These are phyloP conservation scores for Aspergillus thermomutatus DNA, from an alignment of 2,329 filamentous ascomycete genomes.

Conservation along the genomic window DNA sequence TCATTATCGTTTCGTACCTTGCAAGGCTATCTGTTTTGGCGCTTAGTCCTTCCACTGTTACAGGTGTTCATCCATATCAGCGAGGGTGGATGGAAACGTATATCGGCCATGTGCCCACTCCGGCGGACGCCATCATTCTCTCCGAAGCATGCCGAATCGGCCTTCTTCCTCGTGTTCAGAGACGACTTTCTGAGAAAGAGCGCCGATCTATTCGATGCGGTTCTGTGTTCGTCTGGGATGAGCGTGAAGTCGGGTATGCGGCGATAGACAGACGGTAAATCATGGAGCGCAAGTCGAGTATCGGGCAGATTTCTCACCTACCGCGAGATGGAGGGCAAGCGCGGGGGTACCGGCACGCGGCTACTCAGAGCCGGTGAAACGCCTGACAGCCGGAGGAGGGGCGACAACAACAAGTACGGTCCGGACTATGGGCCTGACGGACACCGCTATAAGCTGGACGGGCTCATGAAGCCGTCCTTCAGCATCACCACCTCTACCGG, in stretches of 20 bases:
- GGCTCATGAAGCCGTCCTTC: conserved; percentile 99
- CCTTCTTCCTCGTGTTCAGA: conserved; percentile 83
- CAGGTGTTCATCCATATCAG: conserved; percentile 17
- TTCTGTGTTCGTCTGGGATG: conserved; percentile 99
- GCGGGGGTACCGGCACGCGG: conserved; percentile 71
- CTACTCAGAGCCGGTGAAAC: conserved; percentile 65
- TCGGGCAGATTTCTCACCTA: conserved; percentile 97
- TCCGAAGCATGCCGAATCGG: conserved; percentile 95
- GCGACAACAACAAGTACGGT: conserved; percentile 71
- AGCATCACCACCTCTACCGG: conserved; percentile 90
- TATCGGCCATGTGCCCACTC: conserved; percentile 90
- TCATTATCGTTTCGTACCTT: conserved; percentile 10
- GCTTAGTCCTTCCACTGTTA: conserved; percentile 16
- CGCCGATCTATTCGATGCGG: conserved; percentile 92
- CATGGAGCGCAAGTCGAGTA: conserved; percentile 96
- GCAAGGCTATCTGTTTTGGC: conserved; percentile 14
- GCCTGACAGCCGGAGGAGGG: conserved; percentile 77
- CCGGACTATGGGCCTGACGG: conserved; percentile 75
- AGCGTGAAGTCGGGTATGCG: conserved; percentile 97
- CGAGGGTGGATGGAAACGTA: conserved; percentile 81
- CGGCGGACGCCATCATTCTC: conserved; percentile 93
- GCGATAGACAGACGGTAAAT: conserved; percentile 97
- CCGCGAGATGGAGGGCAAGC: conserved; percentile 97
- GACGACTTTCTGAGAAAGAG: conserved; percentile 93
- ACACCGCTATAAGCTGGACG: conserved; percentile 92